These are phyloP conservation scores for Leishmania aethiopica DNA, from an alignment of 208 protist species.

Conservation along the genomic window DNA sequence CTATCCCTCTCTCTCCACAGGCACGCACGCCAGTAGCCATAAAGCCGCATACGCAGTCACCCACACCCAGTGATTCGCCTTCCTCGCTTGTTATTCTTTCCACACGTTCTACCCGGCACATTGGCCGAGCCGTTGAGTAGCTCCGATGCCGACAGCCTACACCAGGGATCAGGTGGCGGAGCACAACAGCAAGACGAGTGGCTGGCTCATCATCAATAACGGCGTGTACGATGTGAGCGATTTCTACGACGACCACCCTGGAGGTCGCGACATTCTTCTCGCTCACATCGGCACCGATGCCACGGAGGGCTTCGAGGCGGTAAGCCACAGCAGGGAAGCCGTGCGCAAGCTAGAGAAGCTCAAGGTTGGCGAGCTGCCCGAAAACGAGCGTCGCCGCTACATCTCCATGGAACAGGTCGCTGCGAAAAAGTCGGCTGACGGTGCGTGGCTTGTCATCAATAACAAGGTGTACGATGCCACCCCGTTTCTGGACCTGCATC, in stretches of 20 bases:
- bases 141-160: conserved; percentile 33
- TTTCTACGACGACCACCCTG: conserved; percentile 85
- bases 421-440: conserved; percentile 36
- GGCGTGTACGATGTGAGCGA: conserved; percentile 75
- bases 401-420: conserved; percentile 39
- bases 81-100: not conserved
- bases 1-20: not conserved
- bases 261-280: conserved; percentile 75
- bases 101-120: not conserved
- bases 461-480: conserved; percentile 89
- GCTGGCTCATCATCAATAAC: conserved; percentile 85
- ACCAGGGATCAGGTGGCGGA: conserved; percentile 56
- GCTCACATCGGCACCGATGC: conserved; percentile 72
- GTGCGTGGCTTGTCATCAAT: conserved; percentile 80
- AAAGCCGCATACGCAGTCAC: not conserved
- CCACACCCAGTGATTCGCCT: not conserved
- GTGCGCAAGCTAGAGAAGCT: conserved; percentile 41
- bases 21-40: not conserved
- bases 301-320: conserved; percentile 73
- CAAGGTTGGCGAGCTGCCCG: conserved; percentile 54
- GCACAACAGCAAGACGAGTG: conserved; percentile 55
- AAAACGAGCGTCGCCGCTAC: conserved; percentile 40
- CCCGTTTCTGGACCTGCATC: conserved; percentile 74
- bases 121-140: not conserved
- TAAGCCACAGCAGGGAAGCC: conserved; percentile 61